phyloP scores from a whole-genome alignment of 257 asterid species.

The Leonotis leonurus region DNA sequence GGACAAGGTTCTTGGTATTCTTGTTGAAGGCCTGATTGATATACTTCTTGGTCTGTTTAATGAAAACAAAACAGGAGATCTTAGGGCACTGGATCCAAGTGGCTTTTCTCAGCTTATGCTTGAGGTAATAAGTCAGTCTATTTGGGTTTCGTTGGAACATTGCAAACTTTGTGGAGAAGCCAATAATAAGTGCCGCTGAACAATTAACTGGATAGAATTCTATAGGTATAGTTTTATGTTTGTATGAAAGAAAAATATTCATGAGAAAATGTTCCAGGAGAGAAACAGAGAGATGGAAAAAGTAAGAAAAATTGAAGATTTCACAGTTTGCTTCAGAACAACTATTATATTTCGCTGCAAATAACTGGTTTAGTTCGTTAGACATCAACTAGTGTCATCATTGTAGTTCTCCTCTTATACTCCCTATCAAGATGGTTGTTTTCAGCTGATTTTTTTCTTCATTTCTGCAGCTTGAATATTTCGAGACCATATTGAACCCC shows the following conservation, averaged over 20 bases:
- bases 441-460: conserved; percentile 15
- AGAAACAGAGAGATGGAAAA: neutral
- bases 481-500: conserved; percentile 93
- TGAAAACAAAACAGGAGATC: conserved; percentile 57
- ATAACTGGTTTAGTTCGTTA: neutral
- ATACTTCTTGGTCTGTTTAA: conserved; percentile 74
- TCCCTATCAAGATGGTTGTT: neutral
- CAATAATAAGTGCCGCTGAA: too few relatives aligned
- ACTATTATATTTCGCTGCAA: neutral
- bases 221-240: too few relatives aligned
- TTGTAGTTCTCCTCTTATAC: neutral
- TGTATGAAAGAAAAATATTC: neutral
- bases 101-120: conserved; percentile 97
- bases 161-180: too few relatives aligned
- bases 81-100: conserved; percentile 74
- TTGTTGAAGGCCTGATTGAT: conserved; percentile 93
- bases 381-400: neutral
- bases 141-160: too few relatives aligned
- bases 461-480: conserved; percentile 84
- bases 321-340: too few relatives aligned
- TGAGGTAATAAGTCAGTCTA: conserved; percentile 73
- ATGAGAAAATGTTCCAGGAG: neutral
- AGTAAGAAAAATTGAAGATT: neutral
- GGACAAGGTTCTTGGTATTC: conserved; percentile 91
- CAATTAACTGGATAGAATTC: too few relatives aligned